phyloP scores from a whole-genome alignment of 1,284 basidiomycete genomes.

The Cutaneotrichosporon spelunceum region DNA sequence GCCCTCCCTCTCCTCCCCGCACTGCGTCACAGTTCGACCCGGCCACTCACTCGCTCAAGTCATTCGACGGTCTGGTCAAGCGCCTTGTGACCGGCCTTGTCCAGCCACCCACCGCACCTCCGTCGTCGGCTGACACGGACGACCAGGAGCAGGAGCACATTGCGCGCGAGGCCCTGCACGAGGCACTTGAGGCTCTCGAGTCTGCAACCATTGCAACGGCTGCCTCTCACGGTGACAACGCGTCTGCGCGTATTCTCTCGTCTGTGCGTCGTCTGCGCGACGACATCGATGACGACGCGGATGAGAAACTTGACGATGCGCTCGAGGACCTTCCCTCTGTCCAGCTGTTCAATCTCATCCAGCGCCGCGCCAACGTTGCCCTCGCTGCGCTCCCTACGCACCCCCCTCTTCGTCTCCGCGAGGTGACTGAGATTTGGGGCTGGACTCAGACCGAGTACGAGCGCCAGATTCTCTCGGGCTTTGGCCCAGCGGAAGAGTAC shows the following conservation, averaged over 20 bases:
- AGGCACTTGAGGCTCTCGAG: constrained; percentile 50
- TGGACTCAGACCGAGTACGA: constrained; percentile 48
- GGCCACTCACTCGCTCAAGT: constrained; percentile 44
- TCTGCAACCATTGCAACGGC: constrained; percentile 45
- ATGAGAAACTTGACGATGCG: constrained; percentile 50
- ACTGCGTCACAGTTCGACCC: constrained; percentile 31
- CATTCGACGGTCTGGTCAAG: constrained; percentile 50
- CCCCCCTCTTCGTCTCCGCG: constrained; percentile 26
- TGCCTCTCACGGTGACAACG: constrained; percentile 36
- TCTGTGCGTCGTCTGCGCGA: constrained; percentile 41
- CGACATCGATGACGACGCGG: constrained; percentile 41
- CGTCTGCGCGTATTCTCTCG: constrained; percentile 26
- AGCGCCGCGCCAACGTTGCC: constrained; percentile 40
- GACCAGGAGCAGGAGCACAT: constrained; percentile 48
- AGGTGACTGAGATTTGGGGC: constrained; percentile 46
- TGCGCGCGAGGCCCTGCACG: constrained; percentile 50
- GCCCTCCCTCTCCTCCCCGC: constrained; percentile 48
- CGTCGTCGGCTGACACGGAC: constrained; percentile 22
- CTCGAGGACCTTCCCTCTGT: constrained; percentile 52
- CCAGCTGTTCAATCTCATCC: constrained; percentile 44
- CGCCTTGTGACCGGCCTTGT: constrained; percentile 48
- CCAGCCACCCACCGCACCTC: constrained; percentile 40
- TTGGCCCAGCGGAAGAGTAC: constrained; percentile 51
- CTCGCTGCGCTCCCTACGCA: constrained; percentile 22
- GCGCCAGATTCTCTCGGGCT: constrained; percentile 45